A percentile compares a stretch with the other conserved stretches of the same genome.
Evolutionary conservation across 495 filamentous ascomycete genomes (phyloP).

Genomic region (Tuber microsphaerosporum): DNA sequence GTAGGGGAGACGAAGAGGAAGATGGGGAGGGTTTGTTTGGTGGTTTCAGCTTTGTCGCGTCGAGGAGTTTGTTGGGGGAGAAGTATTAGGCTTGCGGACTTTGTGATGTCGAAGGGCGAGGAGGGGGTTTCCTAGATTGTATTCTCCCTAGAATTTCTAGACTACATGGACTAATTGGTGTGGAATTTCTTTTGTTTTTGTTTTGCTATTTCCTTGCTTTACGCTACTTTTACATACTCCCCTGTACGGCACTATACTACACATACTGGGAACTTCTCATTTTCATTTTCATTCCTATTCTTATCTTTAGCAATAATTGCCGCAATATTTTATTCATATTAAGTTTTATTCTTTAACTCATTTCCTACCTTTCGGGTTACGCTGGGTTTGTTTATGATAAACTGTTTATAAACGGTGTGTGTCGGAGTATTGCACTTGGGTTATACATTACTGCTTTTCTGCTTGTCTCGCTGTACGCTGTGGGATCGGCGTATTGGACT

Average conservation of each 20-base stretch:
- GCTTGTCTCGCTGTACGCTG: not conserved
- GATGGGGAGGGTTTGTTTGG: constrained; percentile 71
- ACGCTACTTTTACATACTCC: not conserved
- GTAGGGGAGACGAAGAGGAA: constrained; percentile 40
- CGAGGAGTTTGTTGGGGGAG: constrained; percentile 71
- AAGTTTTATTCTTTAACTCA: not conserved
- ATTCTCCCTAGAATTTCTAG: not conserved
- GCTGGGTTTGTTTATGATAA: not conserved
- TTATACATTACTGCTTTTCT: not conserved
- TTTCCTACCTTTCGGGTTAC: not conserved
- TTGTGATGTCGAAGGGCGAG: too few relatives aligned
- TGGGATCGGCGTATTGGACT: not conserved
- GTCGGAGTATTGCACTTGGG: not conserved
- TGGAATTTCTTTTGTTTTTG: not conserved
- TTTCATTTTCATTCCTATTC: not conserved
- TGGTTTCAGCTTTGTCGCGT: constrained; percentile 92
- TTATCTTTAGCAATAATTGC: not conserved
- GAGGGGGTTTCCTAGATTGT: constrained; percentile 29
- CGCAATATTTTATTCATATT: not conserved
- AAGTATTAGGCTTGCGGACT: constrained; percentile 28
- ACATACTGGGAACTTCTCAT: not conserved
- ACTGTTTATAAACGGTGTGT: not conserved
- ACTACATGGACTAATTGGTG: not conserved
- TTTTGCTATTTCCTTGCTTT: not conserved
- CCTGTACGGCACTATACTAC: not conserved